Base-by-base conservation (phyloP, 1,139 yeast genomes). In the Zygoascus meyerae region DNA sequence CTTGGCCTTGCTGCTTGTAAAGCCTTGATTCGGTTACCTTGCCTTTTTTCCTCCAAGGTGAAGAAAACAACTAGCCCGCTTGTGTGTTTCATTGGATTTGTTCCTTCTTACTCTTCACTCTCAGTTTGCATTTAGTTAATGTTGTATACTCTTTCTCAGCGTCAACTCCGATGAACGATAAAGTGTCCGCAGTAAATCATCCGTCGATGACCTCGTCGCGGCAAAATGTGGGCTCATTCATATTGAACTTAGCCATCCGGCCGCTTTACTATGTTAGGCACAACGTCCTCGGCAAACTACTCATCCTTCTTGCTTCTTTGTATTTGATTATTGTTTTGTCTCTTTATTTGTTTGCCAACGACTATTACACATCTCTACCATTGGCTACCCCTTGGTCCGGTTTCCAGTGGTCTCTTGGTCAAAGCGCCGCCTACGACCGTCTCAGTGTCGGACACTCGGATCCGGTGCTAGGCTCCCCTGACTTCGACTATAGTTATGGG, bases 301-400 rank as follows among this genome's bases (percentile, higher is more conserved):
- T 57, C 15, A 42, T 47, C 9, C 40, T 55, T 10, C 46, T 55
- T 12, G 55, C 57, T 10, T 48, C 53, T 6, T 49, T 55, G 2
- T 57, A 57, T 45, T 40, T 55, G 33, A 30, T 56, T 10, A 50
- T 54, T 16, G 54, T 56, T n/a, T 45, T 51, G 15, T 47, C 50
- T n/a, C 43, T 57, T 32, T 55, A 55, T 33, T 37, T 56, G 42
- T 55, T 53, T 46, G 48, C 57, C 14, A 39, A 48, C 15, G 58
- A 55, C 38, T 42, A 42, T 16, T 37, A 42, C 30, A 33, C 45
- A 2, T n/a, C 31, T 8, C 17, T 42, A 31, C 47, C 49, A 1
- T 33, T 43, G 18, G 16, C 34, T 5, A 21, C 34, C 16, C 35
- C 43, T 3, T 40, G 43, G 43, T 16, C 15, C 6, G 43, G 43